phyloP scores from a whole-genome alignment of 1,284 basidiomycete genomes.

The Ganoderma resinaceum region DNA sequence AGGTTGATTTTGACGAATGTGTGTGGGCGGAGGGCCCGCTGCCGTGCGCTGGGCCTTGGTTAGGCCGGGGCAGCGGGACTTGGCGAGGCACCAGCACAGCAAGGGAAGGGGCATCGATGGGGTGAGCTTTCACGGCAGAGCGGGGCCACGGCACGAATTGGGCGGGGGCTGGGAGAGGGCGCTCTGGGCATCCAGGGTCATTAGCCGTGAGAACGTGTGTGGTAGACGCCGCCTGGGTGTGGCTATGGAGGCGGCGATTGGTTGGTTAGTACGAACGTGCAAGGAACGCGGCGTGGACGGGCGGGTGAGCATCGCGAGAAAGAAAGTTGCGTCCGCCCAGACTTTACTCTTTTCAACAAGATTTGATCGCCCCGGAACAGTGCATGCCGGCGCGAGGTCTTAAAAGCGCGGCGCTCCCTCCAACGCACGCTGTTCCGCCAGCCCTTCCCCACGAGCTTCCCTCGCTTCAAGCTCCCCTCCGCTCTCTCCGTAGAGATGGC shows the following conservation, averaged over 20 bases:
- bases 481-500: constrained; percentile 25
- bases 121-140: not conserved
- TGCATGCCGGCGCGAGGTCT: constrained; percentile 21
- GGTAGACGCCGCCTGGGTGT: not conserved
- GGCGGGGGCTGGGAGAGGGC: not conserved
- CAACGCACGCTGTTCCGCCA: constrained; percentile 11
- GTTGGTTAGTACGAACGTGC: constrained; percentile 37
- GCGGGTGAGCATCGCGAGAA: constrained; percentile 12
- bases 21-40: not conserved
- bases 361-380: constrained; percentile 32
- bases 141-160: constrained; percentile 5
- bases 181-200: not conserved
- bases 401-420: constrained; percentile 22
- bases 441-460: constrained; percentile 20
- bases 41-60: not conserved
- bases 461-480: constrained; percentile 12
- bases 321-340: constrained; percentile 21
- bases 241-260: constrained; percentile 27
- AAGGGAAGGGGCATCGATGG: not conserved
- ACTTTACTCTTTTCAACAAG: constrained; percentile 7
- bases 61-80: not conserved
- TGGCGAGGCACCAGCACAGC: not conserved
- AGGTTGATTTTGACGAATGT: constrained; percentile 7
- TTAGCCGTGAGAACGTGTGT: constrained; percentile 23
- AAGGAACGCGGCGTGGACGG: constrained; percentile 27